These are phyloP conservation scores for Ceratocystis huliohia DNA, from an alignment of 2,329 filamentous ascomycete species.

Conservation along the genomic window DNA sequence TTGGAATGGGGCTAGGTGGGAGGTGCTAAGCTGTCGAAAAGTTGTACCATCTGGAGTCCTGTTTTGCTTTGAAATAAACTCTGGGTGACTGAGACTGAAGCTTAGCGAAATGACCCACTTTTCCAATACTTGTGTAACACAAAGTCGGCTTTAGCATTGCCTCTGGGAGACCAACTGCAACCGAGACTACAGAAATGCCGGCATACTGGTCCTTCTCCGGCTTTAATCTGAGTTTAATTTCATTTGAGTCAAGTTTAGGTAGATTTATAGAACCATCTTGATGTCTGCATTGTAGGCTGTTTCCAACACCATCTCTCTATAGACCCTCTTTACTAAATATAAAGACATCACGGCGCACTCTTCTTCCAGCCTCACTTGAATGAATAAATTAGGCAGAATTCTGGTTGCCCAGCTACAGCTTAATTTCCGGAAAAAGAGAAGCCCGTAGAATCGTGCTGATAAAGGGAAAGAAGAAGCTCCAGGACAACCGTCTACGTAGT, in stretches of 20 bases:
- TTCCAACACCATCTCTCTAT: background rate
- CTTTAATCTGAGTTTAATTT: too few relatives aligned
- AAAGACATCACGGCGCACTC: background rate
- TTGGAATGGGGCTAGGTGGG: too few relatives aligned
- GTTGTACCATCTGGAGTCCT: too few relatives aligned
- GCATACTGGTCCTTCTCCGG: too few relatives aligned
- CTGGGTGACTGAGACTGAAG: too few relatives aligned
- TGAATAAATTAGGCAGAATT: background rate
- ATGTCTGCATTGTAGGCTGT: background rate
- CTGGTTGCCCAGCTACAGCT: background rate
- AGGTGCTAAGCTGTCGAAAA: background rate
- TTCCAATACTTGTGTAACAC: background rate
- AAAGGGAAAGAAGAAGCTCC: background rate
- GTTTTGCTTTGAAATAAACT: background rate
- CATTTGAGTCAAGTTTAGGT: background rate
- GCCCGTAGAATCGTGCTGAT: background rate
- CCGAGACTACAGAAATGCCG: too few relatives aligned
- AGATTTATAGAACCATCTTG: too few relatives aligned
- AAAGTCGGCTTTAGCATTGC: background rate
- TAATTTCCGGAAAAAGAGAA: background rate
- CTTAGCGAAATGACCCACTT: background rate
- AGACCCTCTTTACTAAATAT: background rate
- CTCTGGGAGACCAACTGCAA: background rate
- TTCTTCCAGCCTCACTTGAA: background rate
- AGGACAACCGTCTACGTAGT: background rate